These are phyloP conservation scores for Strobilomyces confusus DNA, from an alignment of 768 basidiomycete genomes.

Conservation along the genomic window DNA sequence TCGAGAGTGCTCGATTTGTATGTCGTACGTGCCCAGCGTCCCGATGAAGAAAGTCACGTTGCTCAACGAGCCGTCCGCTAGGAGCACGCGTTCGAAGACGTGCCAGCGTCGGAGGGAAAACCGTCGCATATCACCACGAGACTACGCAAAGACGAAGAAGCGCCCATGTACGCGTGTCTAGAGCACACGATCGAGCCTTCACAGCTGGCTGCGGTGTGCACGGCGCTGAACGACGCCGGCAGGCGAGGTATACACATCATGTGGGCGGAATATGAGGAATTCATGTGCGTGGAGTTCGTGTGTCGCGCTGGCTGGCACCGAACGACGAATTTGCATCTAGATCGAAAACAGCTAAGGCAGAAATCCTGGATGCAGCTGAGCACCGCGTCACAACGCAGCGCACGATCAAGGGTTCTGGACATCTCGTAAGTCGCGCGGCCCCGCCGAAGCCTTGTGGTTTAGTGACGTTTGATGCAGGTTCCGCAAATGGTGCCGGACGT, in stretches of 20 bases:
- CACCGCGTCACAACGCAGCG: constrained; percentile 19
- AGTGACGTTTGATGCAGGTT: constrained; percentile 12
- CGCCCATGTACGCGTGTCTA: constrained; percentile 21
- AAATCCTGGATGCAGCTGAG: constrained; percentile 27
- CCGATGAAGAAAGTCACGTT: not conserved
- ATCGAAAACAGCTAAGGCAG: constrained; percentile 23
- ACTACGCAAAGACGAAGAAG: constrained; percentile 30
- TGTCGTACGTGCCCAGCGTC: constrained; percentile 15
- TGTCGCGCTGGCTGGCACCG: not conserved
- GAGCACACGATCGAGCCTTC: constrained; percentile 26
- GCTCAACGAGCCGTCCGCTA: not conserved
- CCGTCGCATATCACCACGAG: constrained; percentile 17
- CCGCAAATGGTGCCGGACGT: constrained; percentile 29
- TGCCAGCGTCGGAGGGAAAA: constrained; percentile 5
- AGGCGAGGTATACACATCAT: constrained; percentile 24
- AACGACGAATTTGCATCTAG: constrained; percentile 2
- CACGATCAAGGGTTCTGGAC: constrained; percentile 27
- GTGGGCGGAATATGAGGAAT: constrained; percentile 31
- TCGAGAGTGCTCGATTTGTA: constrained; percentile 20
- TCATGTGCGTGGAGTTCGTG: constrained; percentile 20
- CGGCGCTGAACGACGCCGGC: constrained; percentile 5
- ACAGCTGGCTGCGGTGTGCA: constrained; percentile 20
- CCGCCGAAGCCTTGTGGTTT: not conserved
- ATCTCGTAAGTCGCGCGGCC: constrained; percentile 19
- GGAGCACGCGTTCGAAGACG: constrained; percentile 27